phyloP scores from a whole-genome alignment of 2,329 filamentous ascomycete genomes.

The Sclerotinia spermophila region DNA sequence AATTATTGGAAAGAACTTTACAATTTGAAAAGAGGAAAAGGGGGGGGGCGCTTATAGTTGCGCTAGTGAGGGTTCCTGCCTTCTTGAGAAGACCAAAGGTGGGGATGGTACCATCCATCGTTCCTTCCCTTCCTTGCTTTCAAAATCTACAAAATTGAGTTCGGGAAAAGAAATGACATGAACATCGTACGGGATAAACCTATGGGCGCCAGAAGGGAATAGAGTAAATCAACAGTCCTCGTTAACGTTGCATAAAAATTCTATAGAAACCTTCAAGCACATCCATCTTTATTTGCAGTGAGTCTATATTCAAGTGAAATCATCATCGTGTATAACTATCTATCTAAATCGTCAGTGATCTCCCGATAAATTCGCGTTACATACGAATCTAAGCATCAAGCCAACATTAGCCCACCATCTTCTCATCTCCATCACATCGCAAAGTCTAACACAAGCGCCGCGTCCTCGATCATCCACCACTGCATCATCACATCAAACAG shows the following conservation, averaged over 20 bases:
- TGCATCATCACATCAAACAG: too few relatives aligned
- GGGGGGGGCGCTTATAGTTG: not conserved
- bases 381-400: not conserved
- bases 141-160: not conserved
- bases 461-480: not conserved
- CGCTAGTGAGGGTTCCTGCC: not conserved
- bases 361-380: not conserved
- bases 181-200: not conserved
- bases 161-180: fast-evolving
- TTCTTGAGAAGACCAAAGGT: not conserved
- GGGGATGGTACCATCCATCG: not conserved
- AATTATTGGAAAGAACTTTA: not conserved
- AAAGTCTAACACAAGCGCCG: not conserved
- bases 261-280: not conserved
- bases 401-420: not conserved
- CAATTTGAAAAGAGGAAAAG: not conserved
- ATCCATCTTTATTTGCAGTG: not conserved
- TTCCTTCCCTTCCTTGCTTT: not conserved
- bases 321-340: not conserved
- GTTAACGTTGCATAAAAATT: not conserved
- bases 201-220: not conserved
- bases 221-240: not conserved
- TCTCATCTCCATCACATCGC: not conserved
- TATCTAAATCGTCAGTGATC: not conserved
- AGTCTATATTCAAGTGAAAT: not conserved